Conservation (phyloP, 2,329 filamentous ascomycete genomes). For the Zymoseptoria crescenta region DNA sequence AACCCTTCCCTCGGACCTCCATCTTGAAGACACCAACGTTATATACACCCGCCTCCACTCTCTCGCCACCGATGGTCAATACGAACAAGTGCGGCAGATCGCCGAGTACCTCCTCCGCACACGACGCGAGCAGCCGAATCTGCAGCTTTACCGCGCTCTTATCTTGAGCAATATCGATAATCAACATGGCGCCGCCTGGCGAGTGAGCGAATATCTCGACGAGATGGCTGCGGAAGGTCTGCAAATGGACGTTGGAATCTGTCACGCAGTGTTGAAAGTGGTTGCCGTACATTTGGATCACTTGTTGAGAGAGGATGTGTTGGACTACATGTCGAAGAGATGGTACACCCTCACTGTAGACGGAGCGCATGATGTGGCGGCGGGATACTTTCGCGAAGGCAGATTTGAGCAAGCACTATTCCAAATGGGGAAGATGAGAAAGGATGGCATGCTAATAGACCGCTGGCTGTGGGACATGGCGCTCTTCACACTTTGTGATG, state of each 20-base stretch:
- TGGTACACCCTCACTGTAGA: constrained; percentile 60
- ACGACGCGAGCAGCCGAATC: constrained; percentile 48
- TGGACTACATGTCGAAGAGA: constrained; percentile 64
- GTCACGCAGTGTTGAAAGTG: constrained; percentile 64
- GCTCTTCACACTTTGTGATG: constrained; percentile 62
- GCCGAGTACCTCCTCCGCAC: constrained; percentile 52
- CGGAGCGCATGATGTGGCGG: constrained; percentile 58
- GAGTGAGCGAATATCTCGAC: constrained; percentile 55
- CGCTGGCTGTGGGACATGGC: constrained; percentile 74
- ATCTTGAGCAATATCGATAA: constrained; percentile 63
- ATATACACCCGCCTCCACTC: constrained; percentile 46
- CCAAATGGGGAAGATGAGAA: constrained; percentile 59
- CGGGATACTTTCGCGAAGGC: constrained; percentile 70
- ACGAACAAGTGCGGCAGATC: constrained; percentile 36
- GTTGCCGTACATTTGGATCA: constrained; percentile 83
- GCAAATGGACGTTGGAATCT: constrained; percentile 56
- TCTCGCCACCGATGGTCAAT: constrained; percentile 32
- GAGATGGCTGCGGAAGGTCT: constrained; percentile 63
- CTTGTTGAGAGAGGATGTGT: constrained; percentile 59
- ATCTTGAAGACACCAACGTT: constrained; percentile 19
- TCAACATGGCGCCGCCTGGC: constrained; percentile 56
- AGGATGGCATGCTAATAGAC: constrained; percentile 48
- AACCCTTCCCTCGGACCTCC: background rate
- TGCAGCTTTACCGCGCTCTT: constrained; percentile 63
- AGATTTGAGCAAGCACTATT: constrained; percentile 74